phyloP scores from a whole-genome alignment of 345 rosid species.

The Aethionema arabicum region DNA sequence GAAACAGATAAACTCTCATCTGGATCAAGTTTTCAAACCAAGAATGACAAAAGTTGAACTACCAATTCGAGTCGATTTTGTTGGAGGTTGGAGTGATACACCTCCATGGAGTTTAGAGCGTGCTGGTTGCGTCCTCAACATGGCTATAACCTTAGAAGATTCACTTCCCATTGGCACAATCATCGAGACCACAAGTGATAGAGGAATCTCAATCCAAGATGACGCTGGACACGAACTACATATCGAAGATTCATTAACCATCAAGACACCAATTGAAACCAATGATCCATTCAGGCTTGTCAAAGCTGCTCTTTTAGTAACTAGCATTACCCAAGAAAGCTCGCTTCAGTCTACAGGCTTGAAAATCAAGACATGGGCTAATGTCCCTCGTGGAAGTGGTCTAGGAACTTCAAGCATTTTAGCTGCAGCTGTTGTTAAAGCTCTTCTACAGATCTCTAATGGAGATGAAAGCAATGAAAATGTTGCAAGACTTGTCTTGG shows the following conservation, averaged over 20 bases:
- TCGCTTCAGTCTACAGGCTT: slow-evolving; percentile 51
- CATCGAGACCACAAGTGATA: slow-evolving; percentile 58
- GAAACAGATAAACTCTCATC: slow-evolving; percentile 29
- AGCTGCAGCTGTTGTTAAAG: slow-evolving; percentile 96
- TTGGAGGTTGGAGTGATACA: slow-evolving; percentile 99
- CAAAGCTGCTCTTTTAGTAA: slow-evolving; percentile 85
- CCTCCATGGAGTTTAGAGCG: slow-evolving; percentile 99
- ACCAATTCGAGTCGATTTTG: slow-evolving; percentile 95
- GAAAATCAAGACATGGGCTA: slow-evolving; percentile 82
- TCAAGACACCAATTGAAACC: slow-evolving; percentile 61
- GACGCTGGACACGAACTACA: slow-evolving; percentile 62
- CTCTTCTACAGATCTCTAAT: slow-evolving; percentile 65
- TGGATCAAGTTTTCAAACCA: slow-evolving; percentile 38
- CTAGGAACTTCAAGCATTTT: slow-evolving; percentile 96
- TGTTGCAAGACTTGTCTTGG: slow-evolving; percentile 84
- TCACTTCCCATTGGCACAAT: slow-evolving; percentile 86
- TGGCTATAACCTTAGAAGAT: slow-evolving; percentile 82
- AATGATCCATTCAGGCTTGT: slow-evolving; percentile 81
- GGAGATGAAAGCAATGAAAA: slow-evolving; percentile 84
- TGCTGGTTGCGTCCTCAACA: slow-evolving; percentile 86
- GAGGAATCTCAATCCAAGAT: slow-evolving; percentile 65
- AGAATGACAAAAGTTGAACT: slow-evolving; percentile 68
- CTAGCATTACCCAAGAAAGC: slow-evolving; percentile 55
- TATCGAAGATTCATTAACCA: slow-evolving; percentile 51
- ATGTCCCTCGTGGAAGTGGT: slow-evolving; percentile 94